phyloP scores from a whole-genome alignment of 352 stramenopile species.

The Phytophthora cryptogea region DNA sequence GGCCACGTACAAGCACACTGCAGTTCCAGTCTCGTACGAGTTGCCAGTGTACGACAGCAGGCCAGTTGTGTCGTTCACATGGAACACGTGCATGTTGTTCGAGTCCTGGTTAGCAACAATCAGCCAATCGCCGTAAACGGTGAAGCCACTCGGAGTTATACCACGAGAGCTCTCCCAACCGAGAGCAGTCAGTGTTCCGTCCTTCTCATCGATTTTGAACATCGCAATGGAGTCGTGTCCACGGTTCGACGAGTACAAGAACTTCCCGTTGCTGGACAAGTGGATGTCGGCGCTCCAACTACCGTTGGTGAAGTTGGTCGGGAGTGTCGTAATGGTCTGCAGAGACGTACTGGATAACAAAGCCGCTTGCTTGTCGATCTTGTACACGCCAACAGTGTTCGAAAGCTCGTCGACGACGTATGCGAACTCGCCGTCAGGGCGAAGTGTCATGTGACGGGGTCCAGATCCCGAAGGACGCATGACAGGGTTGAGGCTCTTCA shows the following conservation, averaged over 20 bases:
- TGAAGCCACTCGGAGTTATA: conserved; percentile 48
- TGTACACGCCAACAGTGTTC: conserved; percentile 66
- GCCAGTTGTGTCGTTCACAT: conserved; percentile 45
- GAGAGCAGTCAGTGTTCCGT: conserved; percentile 39
- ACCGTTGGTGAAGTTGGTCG: conserved; percentile 31
- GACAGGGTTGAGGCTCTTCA: conserved; percentile 31
- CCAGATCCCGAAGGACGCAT: conserved; percentile 44
- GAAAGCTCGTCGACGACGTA: conserved; percentile 70
- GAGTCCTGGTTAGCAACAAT: conserved; percentile 71
- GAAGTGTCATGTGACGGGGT: conserved; percentile 66
- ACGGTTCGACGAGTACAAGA: conserved; percentile 72
- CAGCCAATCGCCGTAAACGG: conserved; percentile 50
- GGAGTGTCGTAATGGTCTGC: conserved; percentile 65
- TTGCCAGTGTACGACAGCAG: conserved; percentile 50
- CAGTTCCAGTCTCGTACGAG: conserved; percentile 43
- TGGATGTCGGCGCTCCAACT: conserved; percentile 54
- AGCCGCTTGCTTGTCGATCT: conserved; percentile 31
- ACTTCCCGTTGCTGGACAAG: conserved; percentile 53
- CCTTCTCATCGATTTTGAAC: conserved; percentile 40
- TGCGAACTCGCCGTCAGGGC: conserved; percentile 43
- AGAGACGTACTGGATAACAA: conserved; percentile 33
- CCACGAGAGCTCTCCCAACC: conserved; percentile 51
- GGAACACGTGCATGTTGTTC: conserved; percentile 62
- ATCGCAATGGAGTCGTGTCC: conserved; percentile 68
- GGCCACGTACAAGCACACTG: conserved; percentile 43